These are phyloP conservation scores for Osmanthus fragrans DNA, from an alignment of 257 asterid species.

Conservation along the genomic window DNA sequence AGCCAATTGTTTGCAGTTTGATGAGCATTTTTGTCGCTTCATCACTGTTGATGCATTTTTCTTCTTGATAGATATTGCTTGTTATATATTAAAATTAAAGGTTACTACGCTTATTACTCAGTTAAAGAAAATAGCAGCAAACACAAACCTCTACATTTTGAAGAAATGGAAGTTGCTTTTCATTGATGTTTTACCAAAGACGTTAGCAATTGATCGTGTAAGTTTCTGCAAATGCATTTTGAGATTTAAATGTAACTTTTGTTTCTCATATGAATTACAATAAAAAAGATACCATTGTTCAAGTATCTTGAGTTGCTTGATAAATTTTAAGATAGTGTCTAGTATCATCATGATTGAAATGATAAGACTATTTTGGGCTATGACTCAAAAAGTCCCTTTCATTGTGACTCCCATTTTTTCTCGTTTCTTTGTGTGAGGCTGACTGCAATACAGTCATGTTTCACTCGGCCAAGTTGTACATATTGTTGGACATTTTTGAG, in stretches of 20 bases:
- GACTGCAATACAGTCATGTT: not conserved
- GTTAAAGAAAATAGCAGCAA: too few relatives aligned
- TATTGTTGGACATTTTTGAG: not conserved
- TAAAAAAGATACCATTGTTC: too few relatives aligned
- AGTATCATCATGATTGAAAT: slow-evolving; percentile 12
- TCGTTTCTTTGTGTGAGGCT: not conserved
- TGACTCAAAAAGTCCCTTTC: not conserved
- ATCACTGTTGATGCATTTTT: not conserved
- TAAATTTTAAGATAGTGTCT: not conserved
- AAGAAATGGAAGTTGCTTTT: too few relatives aligned
- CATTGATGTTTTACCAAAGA: too few relatives aligned
- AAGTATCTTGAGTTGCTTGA: too few relatives aligned
- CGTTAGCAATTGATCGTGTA: too few relatives aligned
- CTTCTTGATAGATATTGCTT: slow-evolving; percentile 6
- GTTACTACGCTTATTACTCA: not conserved
- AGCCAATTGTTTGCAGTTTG: slow-evolving; percentile 10
- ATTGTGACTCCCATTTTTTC: not conserved
- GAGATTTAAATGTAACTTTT: too few relatives aligned
- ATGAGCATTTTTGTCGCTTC: not conserved
- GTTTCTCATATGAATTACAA: too few relatives aligned
- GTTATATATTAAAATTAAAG: slow-evolving; percentile 1
- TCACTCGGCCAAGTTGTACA: not conserved
- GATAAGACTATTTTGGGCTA: not conserved
- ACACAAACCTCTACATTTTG: too few relatives aligned
- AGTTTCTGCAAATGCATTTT: too few relatives aligned